Percentiles rank a stretch among this genome's conserved stretches.
Conservation (phyloP, 768 basidiomycete species). For the Boletus insuetus region DNA sequence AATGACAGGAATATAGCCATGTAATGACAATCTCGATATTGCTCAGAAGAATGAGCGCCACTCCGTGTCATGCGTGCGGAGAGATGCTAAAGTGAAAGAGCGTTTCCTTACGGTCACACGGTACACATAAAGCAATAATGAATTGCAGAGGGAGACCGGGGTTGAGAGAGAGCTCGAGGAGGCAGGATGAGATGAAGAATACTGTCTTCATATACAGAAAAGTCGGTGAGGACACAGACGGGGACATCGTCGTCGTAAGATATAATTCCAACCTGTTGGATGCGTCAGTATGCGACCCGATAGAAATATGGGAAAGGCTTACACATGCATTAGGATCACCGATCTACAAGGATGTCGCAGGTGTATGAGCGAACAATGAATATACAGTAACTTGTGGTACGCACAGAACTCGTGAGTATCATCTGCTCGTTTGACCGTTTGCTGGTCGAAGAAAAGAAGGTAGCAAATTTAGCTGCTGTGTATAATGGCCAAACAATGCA, state of each 20-base stretch:
- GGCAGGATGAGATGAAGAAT: no score
- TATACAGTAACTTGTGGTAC: constrained; percentile 30
- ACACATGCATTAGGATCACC: constrained; percentile 31
- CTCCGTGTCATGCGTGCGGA: constrained; percentile 54
- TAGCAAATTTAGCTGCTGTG: constrained; percentile 32
- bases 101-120: constrained; percentile 25
- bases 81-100: constrained; percentile 89
- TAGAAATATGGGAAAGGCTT: constrained; percentile 36
- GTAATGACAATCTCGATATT: constrained; percentile 43
- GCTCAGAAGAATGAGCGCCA: constrained; percentile 87
- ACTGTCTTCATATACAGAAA: no score
- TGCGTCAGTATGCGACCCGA: constrained; percentile 12
- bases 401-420: constrained; percentile 96
- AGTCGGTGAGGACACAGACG: no score
- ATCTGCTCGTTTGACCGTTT: constrained; percentile 94
- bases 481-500: constrained; percentile 39
- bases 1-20: constrained; percentile 32
- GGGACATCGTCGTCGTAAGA: no score
- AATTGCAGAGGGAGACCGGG: constrained; percentile 34
- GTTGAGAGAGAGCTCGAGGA: no score
- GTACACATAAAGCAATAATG: constrained; percentile 12
- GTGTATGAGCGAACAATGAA: constrained; percentile 5
- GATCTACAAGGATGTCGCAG: constrained; percentile 32
- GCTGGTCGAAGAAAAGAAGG: constrained; percentile 52
- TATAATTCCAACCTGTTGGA: constrained; percentile 32